A percentile compares a stretch with the other conserved stretches of the same genome.
Conservation (phyloP, 2,329 filamentous ascomycete species). For the Plenodomus tracheiphilus region DNA sequence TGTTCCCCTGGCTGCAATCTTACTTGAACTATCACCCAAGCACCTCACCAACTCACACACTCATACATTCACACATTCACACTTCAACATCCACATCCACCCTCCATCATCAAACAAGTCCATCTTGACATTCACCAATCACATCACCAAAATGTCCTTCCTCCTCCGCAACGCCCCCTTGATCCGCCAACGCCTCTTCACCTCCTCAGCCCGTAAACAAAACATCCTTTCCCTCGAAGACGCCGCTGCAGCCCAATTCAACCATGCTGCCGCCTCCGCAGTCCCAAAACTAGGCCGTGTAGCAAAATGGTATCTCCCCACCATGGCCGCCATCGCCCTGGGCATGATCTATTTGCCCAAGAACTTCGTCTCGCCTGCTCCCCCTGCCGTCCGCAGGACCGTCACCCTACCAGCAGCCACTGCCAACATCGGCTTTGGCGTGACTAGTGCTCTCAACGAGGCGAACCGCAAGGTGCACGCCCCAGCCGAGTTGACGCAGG, state of each 20-base stretch:
- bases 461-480: constrained; percentile 33
- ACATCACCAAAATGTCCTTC: constrained; percentile 30
- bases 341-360: constrained; percentile 36
- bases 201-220: constrained; percentile 32
- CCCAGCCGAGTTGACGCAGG: constrained; percentile 27
- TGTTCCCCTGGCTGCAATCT: no score
- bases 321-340: constrained; percentile 39
- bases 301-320: constrained; percentile 41
- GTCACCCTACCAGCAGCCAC: constrained; percentile 36
- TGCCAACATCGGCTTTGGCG: constrained; percentile 38
- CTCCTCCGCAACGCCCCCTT: constrained; percentile 26
- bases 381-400: constrained; percentile 24
- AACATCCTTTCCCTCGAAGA: constrained; percentile 28
- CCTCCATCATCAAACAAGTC: constrained; percentile 3
- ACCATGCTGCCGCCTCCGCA: constrained; percentile 14
- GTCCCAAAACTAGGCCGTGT: constrained; percentile 39
- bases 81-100: constrained; percentile 7
- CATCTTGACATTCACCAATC: constrained; percentile 1
- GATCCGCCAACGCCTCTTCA: constrained; percentile 33
- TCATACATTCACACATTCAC: no score
- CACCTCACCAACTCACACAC: constrained; percentile 16
- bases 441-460: constrained; percentile 36
- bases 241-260: constrained; percentile 28
- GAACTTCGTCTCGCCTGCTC: constrained; percentile 16
- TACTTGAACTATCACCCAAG: no score